Percentiles rank a stretch among this genome's conserved stretches.
Evolutionary conservation across 1,284 basidiomycete genomes (phyloP).

Genomic region (Sanghuangporus sanghuang): DNA sequence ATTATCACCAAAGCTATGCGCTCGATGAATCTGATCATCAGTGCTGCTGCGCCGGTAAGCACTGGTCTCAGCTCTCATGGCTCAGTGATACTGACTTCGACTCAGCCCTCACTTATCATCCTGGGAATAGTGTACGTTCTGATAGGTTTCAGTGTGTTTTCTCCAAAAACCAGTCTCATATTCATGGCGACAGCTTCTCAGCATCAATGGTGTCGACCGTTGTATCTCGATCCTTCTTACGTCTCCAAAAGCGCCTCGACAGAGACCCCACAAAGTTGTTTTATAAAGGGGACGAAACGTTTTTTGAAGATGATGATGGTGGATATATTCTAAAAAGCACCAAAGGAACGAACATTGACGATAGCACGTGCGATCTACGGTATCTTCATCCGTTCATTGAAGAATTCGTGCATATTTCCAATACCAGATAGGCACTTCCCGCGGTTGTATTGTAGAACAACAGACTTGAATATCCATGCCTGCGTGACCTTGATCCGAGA

Average conservation of each 20-base stretch:
- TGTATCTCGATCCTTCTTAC: slow-evolving; percentile 9
- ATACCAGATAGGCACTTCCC: neutral
- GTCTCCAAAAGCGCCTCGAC: neutral
- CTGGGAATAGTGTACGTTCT: slow-evolving; percentile 11
- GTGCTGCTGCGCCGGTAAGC: slow-evolving; percentile 9
- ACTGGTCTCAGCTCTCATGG: neutral
- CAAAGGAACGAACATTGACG: slow-evolving; percentile 26
- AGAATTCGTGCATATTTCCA: neutral
- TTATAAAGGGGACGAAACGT: neutral
- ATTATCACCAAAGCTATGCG: neutral
- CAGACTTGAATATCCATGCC: too few species aligned
- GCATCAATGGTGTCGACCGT: slow-evolving; percentile 12
- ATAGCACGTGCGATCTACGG: neutral
- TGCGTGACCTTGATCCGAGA: too few species aligned
- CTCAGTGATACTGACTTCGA: neutral
- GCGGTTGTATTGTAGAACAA: neutral
- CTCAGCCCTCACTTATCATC: slow-evolving; percentile 10
- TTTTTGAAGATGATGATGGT: neutral
- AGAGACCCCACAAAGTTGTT: neutral
- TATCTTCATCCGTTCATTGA: neutral
- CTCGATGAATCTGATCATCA: slow-evolving; percentile 13
- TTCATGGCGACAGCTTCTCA: slow-evolving; percentile 3
- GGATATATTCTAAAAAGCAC: neutral
- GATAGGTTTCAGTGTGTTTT: neutral
- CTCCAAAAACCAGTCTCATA: neutral